Conservation (phyloP, 164 flowering plant species). For the Aristolochia fimbriata region DNA sequence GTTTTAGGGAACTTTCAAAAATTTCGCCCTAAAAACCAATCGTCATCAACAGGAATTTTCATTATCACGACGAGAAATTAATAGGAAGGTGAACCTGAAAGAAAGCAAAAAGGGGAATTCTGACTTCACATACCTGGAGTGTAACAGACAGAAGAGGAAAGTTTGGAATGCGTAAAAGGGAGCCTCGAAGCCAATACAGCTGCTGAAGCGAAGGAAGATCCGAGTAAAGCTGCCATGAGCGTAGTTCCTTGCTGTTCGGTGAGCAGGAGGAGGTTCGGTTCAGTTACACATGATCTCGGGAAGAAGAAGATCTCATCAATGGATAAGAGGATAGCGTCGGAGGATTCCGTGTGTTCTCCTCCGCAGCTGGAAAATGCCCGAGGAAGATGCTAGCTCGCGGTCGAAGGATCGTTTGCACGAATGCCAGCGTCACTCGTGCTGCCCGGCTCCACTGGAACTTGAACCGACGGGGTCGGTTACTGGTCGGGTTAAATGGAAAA, state of each 20-base stretch:
- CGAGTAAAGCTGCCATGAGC: slow-evolving; percentile 19
- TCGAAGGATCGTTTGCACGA: too few relatives aligned
- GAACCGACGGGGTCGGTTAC: too few relatives aligned
- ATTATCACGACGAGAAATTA: background rate
- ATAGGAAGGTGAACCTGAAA: background rate
- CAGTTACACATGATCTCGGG: too few relatives aligned
- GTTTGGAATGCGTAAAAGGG: slow-evolving; percentile 13
- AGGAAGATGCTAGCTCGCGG: too few relatives aligned
- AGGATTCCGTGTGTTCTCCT: too few relatives aligned
- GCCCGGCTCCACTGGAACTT: too few relatives aligned
- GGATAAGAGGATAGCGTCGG: too few relatives aligned
- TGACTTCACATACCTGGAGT: background rate
- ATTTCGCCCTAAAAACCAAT: background rate
- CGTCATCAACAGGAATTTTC: background rate
- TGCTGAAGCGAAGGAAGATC: slow-evolving; percentile 21
- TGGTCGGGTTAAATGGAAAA: too few relatives aligned
- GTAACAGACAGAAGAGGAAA: slow-evolving; percentile 11
- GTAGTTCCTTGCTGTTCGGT: background rate
- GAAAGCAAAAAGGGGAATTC: background rate
- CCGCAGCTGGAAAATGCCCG: background rate
- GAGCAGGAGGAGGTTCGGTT: background rate
- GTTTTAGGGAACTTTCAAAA: background rate
- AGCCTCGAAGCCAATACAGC: slow-evolving; percentile 31
- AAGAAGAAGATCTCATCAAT: too few relatives aligned
- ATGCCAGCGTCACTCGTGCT: too few relatives aligned